These are phyloP conservation scores for Pyrenophora graminea DNA, from an alignment of 2,329 filamentous ascomycete species.

Conservation along the genomic window DNA sequence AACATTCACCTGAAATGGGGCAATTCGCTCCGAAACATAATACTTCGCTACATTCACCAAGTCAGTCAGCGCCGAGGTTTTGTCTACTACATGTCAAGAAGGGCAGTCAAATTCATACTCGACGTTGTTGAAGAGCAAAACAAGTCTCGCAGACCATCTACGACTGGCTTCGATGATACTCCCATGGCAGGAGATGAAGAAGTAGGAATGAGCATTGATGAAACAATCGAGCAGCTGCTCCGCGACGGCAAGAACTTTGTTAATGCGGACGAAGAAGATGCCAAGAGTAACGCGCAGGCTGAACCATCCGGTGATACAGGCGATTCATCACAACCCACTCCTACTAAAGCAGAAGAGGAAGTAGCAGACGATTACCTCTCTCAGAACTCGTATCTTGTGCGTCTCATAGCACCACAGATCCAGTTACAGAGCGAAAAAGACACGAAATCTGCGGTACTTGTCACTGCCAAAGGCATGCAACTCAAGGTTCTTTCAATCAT, in stretches of 20 bases:
- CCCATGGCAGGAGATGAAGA: conserved; percentile 55
- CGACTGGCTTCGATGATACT: conserved; percentile 31
- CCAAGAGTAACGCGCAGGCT: conserved; percentile 4
- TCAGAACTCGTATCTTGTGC: conserved; percentile 92
- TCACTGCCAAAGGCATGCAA: conserved; percentile 97
- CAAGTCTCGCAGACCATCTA: conserved; percentile 58
- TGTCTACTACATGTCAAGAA: conserved; percentile 94
- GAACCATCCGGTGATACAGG: conserved; percentile 4
- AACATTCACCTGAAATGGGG: conserved; percentile 99
- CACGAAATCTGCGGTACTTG: conserved; percentile 91
- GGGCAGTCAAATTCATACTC: conserved; percentile 95
- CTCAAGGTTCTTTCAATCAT: conserved; percentile 97
- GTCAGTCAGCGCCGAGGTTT: conserved; percentile 95
- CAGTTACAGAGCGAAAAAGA: conserved; percentile 99
- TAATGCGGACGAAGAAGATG: conserved; percentile 65
- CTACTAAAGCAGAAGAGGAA: conserved; percentile 51
- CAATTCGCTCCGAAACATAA: conserved; percentile 92
- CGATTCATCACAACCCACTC: conserved; percentile 20
- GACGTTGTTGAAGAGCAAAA: conserved; percentile 96
- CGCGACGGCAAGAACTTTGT: conserved; percentile 84
- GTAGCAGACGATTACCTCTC: conserved; percentile 87
- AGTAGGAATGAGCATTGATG: conserved; percentile 72
- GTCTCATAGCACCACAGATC: conserved; percentile 94
- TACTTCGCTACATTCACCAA: conserved; percentile 95
- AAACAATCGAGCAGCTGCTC: conserved; percentile 83